These are phyloP conservation scores for Jaminaea rosea DNA, from an alignment of 1,284 basidiomycete species.

Conservation along the genomic window DNA sequence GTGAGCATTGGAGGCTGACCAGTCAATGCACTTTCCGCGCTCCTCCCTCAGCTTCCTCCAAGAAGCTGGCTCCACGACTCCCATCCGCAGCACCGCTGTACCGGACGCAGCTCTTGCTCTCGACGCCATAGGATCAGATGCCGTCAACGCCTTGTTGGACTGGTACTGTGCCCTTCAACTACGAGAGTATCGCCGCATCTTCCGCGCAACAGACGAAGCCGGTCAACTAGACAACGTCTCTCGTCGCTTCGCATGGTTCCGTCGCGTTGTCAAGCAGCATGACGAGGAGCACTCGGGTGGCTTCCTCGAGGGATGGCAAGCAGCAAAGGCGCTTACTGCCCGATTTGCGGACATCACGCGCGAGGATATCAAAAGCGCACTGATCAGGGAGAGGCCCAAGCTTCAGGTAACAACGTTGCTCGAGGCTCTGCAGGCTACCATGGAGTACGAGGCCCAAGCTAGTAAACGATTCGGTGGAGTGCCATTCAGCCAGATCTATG, in stretches of 20 bases:
- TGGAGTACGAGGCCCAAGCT: conserved; percentile 38
- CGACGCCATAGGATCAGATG: conserved; percentile 40
- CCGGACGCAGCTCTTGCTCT: conserved; percentile 40
- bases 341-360: conserved; percentile 40
- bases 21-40: background rate
- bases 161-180: conserved; percentile 83
- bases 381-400: conserved; percentile 33
- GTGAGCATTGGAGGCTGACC: no score
- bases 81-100: conserved; percentile 23
- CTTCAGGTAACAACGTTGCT: conserved; percentile 38
- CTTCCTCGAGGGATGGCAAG: conserved; percentile 24
- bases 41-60: conserved; percentile 18
- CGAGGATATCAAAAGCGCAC: conserved; percentile 39
- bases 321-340: conserved; percentile 15
- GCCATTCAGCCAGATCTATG: conserved; percentile 2
- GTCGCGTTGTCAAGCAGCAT: conserved; percentile 75
- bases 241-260: conserved; percentile 89
- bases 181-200: conserved; percentile 93
- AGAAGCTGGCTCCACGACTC: conserved; percentile 18
- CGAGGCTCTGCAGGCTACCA: conserved; percentile 34
- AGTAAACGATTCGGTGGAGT: conserved; percentile 24
- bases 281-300: conserved; percentile 63
- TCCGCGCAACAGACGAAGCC: conserved; percentile 58
- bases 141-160: conserved; percentile 62
- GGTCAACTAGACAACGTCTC: conserved; percentile 93